Base-by-base conservation (phyloP, 495 filamentous ascomycete species). In the Aspergillus egyptiacus region DNA sequence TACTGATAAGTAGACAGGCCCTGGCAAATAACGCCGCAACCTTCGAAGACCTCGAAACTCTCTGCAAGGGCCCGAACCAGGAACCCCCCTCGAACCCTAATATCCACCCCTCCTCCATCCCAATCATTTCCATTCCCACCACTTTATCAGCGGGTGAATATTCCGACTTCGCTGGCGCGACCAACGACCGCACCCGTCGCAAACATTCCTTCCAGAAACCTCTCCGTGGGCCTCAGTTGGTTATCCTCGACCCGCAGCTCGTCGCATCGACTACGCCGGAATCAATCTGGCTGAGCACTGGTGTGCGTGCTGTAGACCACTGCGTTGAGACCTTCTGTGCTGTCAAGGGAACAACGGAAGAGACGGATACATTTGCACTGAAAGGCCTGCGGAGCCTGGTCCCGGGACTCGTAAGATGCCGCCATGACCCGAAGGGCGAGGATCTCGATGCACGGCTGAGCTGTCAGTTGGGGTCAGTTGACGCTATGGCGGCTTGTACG, bases 111-210 rank as follows among this genome's bases (percentile, higher is more conserved):
- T 68, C 73, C 0, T 67, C 60, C 0, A 63, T 80, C 24, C 78
- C 81, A 0, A 71, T 81, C 15, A 76, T 85, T 46, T 74, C 73
- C 31, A 75, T 87, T 38, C 81, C 82, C 0, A 84, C 83, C 0
- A 73, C 78, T 0, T 67, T 87, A 0, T 83, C 80, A 2, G 83
- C 72, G 1, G 82, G 78, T 15, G 80, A 85, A 61, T 85, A 82
- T 57, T 76, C 73, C 22, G 53, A 71, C 23, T 66, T 75, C 27
- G 78, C 75, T 4, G 82, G 79, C 23, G 80, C 66, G 2, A 85
- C 83, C 0, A 61, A 83, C 43, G 70, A 76, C 40, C 44, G 54
- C 34, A 78, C 72, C 2, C 59, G 70, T 42, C 69, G 72, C 25
- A 85, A 86, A 60, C 62, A 72, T 43, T 67, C 63, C 47, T 82